Evolutionary conservation across 2,329 filamentous ascomycete species (phyloP).

Genomic region (Penicillium sp.): DNA sequence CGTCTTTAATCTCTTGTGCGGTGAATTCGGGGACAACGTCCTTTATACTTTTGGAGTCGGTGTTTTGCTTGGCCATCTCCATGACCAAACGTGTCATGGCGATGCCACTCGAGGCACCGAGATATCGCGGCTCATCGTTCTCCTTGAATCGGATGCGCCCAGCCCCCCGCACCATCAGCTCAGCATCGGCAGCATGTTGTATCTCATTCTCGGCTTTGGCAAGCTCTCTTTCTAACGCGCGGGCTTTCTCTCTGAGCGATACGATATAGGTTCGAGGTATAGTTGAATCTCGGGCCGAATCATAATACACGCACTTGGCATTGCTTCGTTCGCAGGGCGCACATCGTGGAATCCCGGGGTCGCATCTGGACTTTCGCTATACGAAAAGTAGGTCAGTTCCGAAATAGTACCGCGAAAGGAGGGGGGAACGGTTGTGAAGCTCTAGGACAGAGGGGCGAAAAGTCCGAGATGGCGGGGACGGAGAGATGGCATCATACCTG

Average conservation of each 20-base stretch:
- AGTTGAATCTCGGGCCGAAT: slow-evolving; percentile 79
- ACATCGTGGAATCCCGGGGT: slow-evolving; percentile 87
- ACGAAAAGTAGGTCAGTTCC: slow-evolving; percentile 14
- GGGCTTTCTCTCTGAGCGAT: slow-evolving; percentile 82
- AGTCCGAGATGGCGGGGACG: not conserved
- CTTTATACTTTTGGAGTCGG: slow-evolving; percentile 84
- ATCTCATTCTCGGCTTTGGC: slow-evolving; percentile 76
- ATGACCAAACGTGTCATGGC: slow-evolving; percentile 93
- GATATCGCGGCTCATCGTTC: slow-evolving; percentile 82
- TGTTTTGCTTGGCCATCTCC: slow-evolving; percentile 93
- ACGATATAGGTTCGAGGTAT: slow-evolving; percentile 92
- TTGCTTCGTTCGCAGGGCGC: slow-evolving; percentile 89
- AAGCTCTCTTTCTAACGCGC: slow-evolving; percentile 77
- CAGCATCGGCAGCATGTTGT: slow-evolving; percentile 66
- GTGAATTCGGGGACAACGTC: slow-evolving; percentile 81
- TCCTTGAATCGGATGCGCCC: slow-evolving; percentile 82
- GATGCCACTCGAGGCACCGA: slow-evolving; percentile 92
- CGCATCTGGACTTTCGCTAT: slow-evolving; percentile 93
- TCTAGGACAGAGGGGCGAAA: not conserved
- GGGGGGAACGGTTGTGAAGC: not conserved
- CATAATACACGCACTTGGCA: slow-evolving; percentile 91
- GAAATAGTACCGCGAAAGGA: slow-evolving; percentile 2
- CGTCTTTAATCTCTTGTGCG: slow-evolving; percentile 65
- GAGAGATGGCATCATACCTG: slow-evolving; percentile 40
- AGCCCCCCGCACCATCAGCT: slow-evolving; percentile 82